Evolutionary conservation across 345 rosid species (phyloP).

Genomic region (Syzygium jambos): DNA sequence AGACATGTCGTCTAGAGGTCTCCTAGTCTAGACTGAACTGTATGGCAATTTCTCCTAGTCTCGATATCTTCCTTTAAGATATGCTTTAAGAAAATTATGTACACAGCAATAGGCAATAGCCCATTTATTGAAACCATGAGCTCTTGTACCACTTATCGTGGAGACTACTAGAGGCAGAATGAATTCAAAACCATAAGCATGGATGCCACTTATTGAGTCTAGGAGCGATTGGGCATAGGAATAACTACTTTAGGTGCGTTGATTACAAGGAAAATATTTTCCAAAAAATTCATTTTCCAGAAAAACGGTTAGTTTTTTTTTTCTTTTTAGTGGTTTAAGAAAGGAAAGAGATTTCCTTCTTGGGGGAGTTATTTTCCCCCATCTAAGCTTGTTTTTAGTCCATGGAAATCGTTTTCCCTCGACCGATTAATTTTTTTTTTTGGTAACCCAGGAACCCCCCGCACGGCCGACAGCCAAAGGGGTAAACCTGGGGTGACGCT

Average conservation of each 20-base stretch:
- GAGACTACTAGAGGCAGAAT: not conserved
- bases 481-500: too few relatives aligned
- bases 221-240: not conserved
- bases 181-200: not conserved
- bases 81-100: not conserved
- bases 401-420: too few relatives aligned
- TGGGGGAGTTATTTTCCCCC: too few relatives aligned
- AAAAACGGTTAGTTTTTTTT: too few relatives aligned
- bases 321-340: too few relatives aligned
- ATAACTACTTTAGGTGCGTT: not conserved
- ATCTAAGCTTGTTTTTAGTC: too few relatives aligned
- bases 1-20: not conserved
- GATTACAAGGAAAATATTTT: too few relatives aligned
- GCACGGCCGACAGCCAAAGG: too few relatives aligned
- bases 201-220: not conserved
- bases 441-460: too few relatives aligned
- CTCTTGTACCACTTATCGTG: not conserved
- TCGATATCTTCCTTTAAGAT: not conserved
- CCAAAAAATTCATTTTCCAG: too few relatives aligned
- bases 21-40: not conserved
- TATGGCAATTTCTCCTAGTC: not conserved
- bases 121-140: not conserved
- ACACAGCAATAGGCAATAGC: not conserved
- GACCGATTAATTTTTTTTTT: too few relatives aligned
- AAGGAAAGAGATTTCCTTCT: too few relatives aligned